Conservation (phyloP, 352 stramenopile genomes). For the Plasmopara muralis region DNA sequence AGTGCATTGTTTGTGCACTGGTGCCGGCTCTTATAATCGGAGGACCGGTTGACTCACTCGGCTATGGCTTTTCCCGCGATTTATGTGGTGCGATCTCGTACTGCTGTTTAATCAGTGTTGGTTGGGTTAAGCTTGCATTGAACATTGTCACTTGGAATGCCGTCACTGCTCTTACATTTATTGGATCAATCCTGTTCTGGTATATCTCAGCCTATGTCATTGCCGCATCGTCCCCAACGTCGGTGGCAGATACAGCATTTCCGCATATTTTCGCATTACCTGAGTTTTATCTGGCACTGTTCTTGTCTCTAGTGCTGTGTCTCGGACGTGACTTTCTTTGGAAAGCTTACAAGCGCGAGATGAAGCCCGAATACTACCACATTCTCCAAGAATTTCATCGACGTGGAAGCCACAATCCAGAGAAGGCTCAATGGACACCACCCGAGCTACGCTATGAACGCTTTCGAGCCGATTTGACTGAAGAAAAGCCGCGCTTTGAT, state of each 20-base stretch:
- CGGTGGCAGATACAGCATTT: conserved; percentile 64
- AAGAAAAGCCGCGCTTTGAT: conserved; percentile 58
- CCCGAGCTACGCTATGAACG: conserved; percentile 59
- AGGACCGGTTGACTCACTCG: conserved; percentile 45
- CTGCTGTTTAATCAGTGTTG: conserved; percentile 73
- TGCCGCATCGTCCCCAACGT: conserved; percentile 43
- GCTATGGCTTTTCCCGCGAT: conserved; percentile 57
- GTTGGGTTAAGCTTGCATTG: conserved; percentile 71
- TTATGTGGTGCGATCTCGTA: conserved; percentile 70
- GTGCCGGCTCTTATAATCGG: conserved; percentile 57
- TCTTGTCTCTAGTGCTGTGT: conserved; percentile 62
- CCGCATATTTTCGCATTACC: conserved; percentile 64
- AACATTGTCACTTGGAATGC: conserved; percentile 83
- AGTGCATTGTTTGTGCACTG: conserved; percentile 64
- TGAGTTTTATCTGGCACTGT: conserved; percentile 77
- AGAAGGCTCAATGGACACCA: conserved; percentile 52
- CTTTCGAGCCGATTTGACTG: conserved; percentile 59
- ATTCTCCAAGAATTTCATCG: conserved; percentile 74
- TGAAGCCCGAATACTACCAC: conserved; percentile 83
- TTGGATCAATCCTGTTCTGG: conserved; percentile 68
- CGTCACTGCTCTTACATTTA: conserved; percentile 48
- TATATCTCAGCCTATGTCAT: conserved; percentile 63
- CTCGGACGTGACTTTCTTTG: conserved; percentile 75
- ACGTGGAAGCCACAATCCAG: conserved; percentile 28
- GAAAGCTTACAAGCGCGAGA: conserved; percentile 82